A percentile compares a stretch with the other conserved stretches of the same genome.
Evolutionary conservation across 169 alveolate genomes (phyloP).

Genomic region (Eimeria falciformis): DNA sequence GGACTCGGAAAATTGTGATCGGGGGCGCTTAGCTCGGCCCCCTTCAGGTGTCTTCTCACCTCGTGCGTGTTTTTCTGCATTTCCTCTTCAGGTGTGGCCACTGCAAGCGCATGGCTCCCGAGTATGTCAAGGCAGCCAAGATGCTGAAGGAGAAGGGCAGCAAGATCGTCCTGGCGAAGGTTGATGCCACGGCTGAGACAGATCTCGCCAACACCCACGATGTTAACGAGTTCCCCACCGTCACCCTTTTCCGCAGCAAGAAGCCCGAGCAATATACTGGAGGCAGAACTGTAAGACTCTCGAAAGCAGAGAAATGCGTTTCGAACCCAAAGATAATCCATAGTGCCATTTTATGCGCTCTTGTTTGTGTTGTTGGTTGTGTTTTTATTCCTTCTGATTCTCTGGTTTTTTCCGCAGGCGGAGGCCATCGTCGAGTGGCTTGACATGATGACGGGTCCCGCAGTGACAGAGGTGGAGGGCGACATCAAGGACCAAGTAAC

Average conservation of each 20-base stretch:
- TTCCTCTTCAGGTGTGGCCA: constrained; percentile 89
- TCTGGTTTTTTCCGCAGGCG: constrained; percentile 79
- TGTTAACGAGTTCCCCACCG: constrained; percentile 87
- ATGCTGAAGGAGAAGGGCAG: constrained; percentile 69
- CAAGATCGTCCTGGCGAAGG: constrained; percentile 74
- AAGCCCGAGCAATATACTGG: constrained; percentile 82
- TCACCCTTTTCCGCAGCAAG: constrained; percentile 82
- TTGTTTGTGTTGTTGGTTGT: not conserved
- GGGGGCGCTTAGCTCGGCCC: too few relatives aligned
- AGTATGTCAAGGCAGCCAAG: constrained; percentile 87
- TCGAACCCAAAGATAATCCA: not conserved
- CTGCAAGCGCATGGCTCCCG: constrained; percentile 91
- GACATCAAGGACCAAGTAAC: constrained; percentile 3
- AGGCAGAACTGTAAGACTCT: constrained; percentile 47
- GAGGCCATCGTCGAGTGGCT: constrained; percentile 91
- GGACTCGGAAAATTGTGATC: too few relatives aligned
- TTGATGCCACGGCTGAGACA: constrained; percentile 81
- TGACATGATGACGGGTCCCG: constrained; percentile 91
- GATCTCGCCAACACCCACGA: constrained; percentile 80
- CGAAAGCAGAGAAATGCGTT: not conserved
- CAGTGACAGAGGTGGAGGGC: constrained; percentile 81
- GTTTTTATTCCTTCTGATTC: not conserved
- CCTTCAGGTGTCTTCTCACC: not conserved
- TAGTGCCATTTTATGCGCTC: not conserved
- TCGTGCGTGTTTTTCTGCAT: not conserved